Conservation (phyloP, 2,329 filamentous ascomycete genomes). For the Phialophora tarda region DNA sequence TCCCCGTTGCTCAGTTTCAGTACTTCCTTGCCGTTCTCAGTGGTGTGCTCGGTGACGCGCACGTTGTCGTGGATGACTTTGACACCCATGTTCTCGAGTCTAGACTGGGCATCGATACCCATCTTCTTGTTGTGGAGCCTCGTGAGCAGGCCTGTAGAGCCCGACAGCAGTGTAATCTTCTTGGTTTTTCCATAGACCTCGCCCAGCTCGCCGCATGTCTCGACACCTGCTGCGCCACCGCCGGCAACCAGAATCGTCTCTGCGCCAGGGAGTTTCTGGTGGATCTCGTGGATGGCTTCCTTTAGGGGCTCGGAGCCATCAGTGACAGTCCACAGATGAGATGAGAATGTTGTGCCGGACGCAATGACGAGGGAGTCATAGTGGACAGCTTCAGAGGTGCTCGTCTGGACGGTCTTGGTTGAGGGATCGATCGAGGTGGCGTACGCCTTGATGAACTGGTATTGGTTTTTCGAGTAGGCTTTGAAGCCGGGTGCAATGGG, state of each 20-base stretch:
- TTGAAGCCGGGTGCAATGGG: constrained; percentile 58
- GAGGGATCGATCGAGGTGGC: constrained; percentile 55
- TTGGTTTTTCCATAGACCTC: constrained; percentile 45
- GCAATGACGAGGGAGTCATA: constrained; percentile 64
- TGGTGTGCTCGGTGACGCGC: constrained; percentile 43
- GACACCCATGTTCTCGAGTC: constrained; percentile 57
- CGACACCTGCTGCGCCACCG: constrained; percentile 57
- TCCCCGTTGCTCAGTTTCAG: constrained; percentile 55
- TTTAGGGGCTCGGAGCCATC: constrained; percentile 49
- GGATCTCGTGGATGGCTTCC: constrained; percentile 45
- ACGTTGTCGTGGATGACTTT: constrained; percentile 50
- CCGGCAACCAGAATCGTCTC: constrained; percentile 56
- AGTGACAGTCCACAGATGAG: constrained; percentile 50
- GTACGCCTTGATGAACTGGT: constrained; percentile 58
- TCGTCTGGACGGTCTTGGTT: constrained; percentile 53
- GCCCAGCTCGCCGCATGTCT: constrained; percentile 57
- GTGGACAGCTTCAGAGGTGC: constrained; percentile 44
- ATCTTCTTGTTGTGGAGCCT: constrained; percentile 47
- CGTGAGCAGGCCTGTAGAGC: constrained; percentile 49
- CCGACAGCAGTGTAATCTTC: constrained; percentile 54
- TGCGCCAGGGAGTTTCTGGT: constrained; percentile 46
- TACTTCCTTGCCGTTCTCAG: constrained; percentile 47
- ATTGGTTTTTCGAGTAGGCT: constrained; percentile 54
- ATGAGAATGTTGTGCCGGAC: constrained; percentile 57
- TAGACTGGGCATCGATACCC: constrained; percentile 51